Base-by-base conservation (phyloP, 2,329 filamentous ascomycete genomes). In the Aspergillus carbonarius region DNA sequence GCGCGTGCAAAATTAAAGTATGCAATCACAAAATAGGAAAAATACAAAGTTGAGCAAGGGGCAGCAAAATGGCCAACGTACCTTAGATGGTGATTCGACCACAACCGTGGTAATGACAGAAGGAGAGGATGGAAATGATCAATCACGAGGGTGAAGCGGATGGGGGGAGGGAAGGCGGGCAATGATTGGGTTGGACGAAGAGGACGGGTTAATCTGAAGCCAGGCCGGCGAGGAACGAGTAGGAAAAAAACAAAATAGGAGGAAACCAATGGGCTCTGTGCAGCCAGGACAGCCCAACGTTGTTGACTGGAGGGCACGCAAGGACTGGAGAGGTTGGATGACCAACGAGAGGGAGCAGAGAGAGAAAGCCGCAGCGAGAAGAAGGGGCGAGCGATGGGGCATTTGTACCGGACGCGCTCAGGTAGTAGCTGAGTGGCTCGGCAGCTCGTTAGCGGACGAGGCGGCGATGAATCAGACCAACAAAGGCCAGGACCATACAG, bases 271-370 rank as follows among this genome's bases (percentile, higher is more conserved):
- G 59, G 63, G 55, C 60, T 61, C 57, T 60, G 63, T 64, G 63
- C 61, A 59, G 60, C 49, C 61, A 65, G 62, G 53, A 59, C 48
- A 64, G 63, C 57, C 52, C 57, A 57, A 53, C 54, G 61, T 61
- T 53, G 62, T 57, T 64, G 63, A 66, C 63, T 66, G 63, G 63
- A 65, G 63, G 63, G 59, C 66, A 69, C 66, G 68, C 63, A 67
- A 66, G 64, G 57, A 62, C 60, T 67, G 69, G 68, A 66, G 63
- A 68, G 63, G 64, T 58, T 60, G 66, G 69, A 73, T 69, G 69
- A 74, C 73, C 74, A 76, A 76, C 74, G 73, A 76, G 73, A 74
- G 67, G 66, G 64, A 71, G 71, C 72, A 74, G 70, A 74, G 66
- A 70, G 66, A 70, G 65, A 67, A 73, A 71, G 67, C 63, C 66